phyloP scores from a whole-genome alignment of 495 filamentous ascomycete species.

The Stereocaulon alpinum region DNA sequence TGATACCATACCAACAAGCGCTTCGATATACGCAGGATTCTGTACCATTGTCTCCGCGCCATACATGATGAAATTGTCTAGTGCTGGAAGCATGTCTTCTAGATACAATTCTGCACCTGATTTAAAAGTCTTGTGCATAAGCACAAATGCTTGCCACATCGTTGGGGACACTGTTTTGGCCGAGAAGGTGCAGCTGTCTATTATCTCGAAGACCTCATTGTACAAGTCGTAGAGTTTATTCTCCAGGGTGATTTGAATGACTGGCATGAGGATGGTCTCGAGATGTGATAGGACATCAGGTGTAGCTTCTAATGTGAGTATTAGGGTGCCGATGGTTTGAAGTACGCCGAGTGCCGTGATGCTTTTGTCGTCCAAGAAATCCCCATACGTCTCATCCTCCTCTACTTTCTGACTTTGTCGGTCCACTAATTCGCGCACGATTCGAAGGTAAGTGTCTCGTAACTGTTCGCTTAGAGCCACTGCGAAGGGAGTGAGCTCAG shows the following conservation, averaged over 20 bases:
- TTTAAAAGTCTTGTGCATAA: constrained; percentile 95
- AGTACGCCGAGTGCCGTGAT: constrained; percentile 93
- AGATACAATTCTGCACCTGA: constrained; percentile 92
- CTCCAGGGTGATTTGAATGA: constrained; percentile 88
- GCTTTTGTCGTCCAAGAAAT: constrained; percentile 95
- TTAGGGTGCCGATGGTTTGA: constrained; percentile 95
- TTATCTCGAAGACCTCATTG: constrained; percentile 97
- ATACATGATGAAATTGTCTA: constrained; percentile 95
- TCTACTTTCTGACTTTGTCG: constrained; percentile 58
- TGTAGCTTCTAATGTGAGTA: constrained; percentile 91
- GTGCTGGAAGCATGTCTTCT: constrained; percentile 88
- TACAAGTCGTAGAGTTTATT: constrained; percentile 97
- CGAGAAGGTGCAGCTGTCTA: constrained; percentile 98
- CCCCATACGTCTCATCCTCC: constrained; percentile 69
- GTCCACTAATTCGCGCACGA: constrained; percentile 82
- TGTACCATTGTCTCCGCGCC: constrained; percentile 68
- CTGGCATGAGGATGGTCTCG: constrained; percentile 91
- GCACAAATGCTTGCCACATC: constrained; percentile 97
- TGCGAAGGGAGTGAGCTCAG: constrained; percentile 94
- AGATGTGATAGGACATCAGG: constrained; percentile 89
- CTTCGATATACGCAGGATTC: constrained; percentile 76
- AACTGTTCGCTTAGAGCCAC: constrained; percentile 94
- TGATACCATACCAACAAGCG: constrained; percentile 73
- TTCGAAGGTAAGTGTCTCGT: constrained; percentile 89
- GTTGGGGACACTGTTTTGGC: constrained; percentile 88